Evolutionary conservation across 2,329 filamentous ascomycete species (phyloP), one percentile per base, ranked within the genome.

Genomic region (Colletotrichum eleusines): DNA sequence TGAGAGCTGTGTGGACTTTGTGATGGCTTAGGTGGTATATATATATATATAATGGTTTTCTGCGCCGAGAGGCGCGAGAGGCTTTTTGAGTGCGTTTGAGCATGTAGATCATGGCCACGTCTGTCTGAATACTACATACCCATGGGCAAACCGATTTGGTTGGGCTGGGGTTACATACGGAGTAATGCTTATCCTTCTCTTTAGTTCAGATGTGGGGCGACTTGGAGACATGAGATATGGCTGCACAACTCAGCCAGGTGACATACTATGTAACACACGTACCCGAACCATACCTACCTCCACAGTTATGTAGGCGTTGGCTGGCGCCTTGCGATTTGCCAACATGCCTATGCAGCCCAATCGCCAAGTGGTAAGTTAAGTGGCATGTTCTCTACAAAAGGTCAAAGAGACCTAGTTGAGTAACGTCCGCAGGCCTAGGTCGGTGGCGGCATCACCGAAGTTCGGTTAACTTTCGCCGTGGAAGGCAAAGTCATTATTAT

Each of bases 1-100:
- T 54, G 76, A 81, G 73, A 81, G 78, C 69, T 82, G 81, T 48
- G 74, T 82, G 11, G 80, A 82, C 68, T 82, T 82, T 5, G 72
- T 73, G 2, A 67, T 73, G 72, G 66, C 14, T 35, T 71, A 23
- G 60, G 20, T 63, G 44, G 8, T 55, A 46, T 28, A 58, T 42
- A 50, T 23, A 44, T 55, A 46, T 28, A 58, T 42, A 50, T 23
- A 44, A n/a, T 16, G 4, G 2, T n/a, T 14, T 2, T 11, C 33
- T 6, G 3, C n/a, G 11, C 44, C 0, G 16, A 58, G 42, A 71
- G 50, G 44, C n/a, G 33, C 9, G 58, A 44, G 57, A 48, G 51
- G 57, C 57, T 2, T 40, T 38, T 42, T 63, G 48, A 62, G 50
- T 31, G 58, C 44, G 12, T 14, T 28, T 38, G 23, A 57, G 44